These are phyloP conservation scores for Codiaeum variegatum DNA, from an alignment of 441 rosid genomes.

Conservation along the genomic window DNA sequence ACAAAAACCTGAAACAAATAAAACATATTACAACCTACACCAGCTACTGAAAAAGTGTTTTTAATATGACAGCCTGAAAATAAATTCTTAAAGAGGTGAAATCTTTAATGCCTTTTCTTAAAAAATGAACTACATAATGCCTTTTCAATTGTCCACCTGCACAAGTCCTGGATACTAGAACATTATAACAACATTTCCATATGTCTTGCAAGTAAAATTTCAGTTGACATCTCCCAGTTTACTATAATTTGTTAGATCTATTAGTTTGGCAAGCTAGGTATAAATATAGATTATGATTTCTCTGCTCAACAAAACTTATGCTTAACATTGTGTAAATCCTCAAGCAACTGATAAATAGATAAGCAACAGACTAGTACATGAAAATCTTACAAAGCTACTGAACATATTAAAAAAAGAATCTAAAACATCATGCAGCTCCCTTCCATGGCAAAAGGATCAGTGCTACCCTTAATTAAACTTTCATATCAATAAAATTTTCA, in stretches of 20 bases:
- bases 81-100: slow-evolving; percentile 4
- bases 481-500: too few relatives aligned
- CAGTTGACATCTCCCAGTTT: not conserved
- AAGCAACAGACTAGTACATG: too few relatives aligned
- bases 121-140: not conserved
- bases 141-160: not conserved
- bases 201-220: not conserved
- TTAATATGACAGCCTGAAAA: not conserved
- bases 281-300: too few relatives aligned
- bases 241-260: not conserved
- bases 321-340: too few relatives aligned
- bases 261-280: not conserved
- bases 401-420: too few relatives aligned
- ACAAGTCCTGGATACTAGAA: not conserved
- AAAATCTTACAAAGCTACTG: too few relatives aligned
- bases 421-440: too few relatives aligned
- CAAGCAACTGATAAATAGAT: too few relatives aligned
- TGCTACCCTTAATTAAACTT: too few relatives aligned
- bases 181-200: not conserved
- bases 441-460: too few relatives aligned
- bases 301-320: too few relatives aligned
- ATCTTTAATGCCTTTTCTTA: too few relatives aligned
- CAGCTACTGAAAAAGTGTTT: not conserved
- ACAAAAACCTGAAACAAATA: slow-evolving; percentile 55
- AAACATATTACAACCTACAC: slow-evolving; percentile 17